Conservation (phyloP, 2,329 filamentous ascomycete species). For the Sordariomycetes sp. region DNA sequence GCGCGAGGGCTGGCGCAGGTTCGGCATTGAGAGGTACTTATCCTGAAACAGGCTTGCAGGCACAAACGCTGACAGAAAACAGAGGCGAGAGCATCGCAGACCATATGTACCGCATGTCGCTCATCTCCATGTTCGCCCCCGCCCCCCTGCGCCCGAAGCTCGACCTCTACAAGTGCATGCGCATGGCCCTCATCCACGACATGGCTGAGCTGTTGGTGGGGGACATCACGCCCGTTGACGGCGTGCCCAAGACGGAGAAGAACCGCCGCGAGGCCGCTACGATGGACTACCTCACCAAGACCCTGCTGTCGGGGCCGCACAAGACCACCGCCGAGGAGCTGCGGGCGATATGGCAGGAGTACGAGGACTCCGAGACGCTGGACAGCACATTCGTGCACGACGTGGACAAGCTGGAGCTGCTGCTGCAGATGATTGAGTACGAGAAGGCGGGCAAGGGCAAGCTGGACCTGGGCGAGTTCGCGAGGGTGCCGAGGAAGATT, state of each 20-base stretch:
- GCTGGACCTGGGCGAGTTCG: slow-evolving; percentile 79
- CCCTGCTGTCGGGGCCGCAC: slow-evolving; percentile 64
- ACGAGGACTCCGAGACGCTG: slow-evolving; percentile 76
- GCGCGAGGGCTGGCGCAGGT: slow-evolving; percentile 90
- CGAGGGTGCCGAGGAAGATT: slow-evolving; percentile 66
- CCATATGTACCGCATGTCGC: slow-evolving; percentile 99
- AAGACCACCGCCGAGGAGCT: slow-evolving; percentile 69
- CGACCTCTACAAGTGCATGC: slow-evolving; percentile 76
- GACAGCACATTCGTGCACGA: slow-evolving; percentile 92
- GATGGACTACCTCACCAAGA: slow-evolving; percentile 80
- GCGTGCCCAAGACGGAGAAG: slow-evolving; percentile 80
- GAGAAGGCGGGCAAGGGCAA: slow-evolving; percentile 60
- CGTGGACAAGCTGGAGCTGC: slow-evolving; percentile 91
- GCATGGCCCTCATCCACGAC: slow-evolving; percentile 94
- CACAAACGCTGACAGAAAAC: not conserved
- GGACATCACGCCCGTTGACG: slow-evolving; percentile 91
- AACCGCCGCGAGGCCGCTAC: slow-evolving; percentile 75
- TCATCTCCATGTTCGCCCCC: slow-evolving; percentile 89
- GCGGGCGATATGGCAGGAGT: slow-evolving; percentile 82
- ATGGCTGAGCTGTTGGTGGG: slow-evolving; percentile 95
- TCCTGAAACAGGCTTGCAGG: not conserved
- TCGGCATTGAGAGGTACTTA: slow-evolving; percentile 53
- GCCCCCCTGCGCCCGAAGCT: slow-evolving; percentile 60
- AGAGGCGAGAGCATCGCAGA: slow-evolving; percentile 88
- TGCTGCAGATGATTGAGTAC: slow-evolving; percentile 95